Conservation (phyloP, 1,284 basidiomycete genomes). For the Cryptococcus sp. region DNA sequence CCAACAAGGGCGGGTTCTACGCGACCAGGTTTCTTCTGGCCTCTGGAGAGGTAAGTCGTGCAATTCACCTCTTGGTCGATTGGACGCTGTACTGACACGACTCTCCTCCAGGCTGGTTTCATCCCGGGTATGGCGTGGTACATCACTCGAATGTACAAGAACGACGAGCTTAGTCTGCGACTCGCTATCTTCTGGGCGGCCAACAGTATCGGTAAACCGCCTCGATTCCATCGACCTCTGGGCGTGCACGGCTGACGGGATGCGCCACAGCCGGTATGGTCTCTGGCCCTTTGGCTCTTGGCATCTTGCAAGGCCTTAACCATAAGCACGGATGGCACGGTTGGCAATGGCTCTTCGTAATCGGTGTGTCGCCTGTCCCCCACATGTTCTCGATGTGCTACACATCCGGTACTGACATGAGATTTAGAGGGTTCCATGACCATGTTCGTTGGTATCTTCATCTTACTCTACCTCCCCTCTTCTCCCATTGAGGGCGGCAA, state of each 20-base stretch:
- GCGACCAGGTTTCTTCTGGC: constrained; percentile 19
- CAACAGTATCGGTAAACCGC: constrained; percentile 14
- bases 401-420: constrained; percentile 1
- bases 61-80: not conserved
- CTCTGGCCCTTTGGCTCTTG: constrained; percentile 21
- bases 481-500: constrained; percentile 16
- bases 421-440: constrained; percentile 19
- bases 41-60: constrained; percentile 16
- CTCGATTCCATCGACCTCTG: not conserved
- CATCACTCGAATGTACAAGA: constrained; percentile 21
- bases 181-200: constrained; percentile 23
- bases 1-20: constrained; percentile 14
- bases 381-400: not conserved
- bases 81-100: not conserved
- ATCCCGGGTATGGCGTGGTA: constrained; percentile 28
- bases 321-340: constrained; percentile 15
- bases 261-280: constrained; percentile 17
- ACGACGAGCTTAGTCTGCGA: constrained; percentile 16
- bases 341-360: constrained; percentile 22
- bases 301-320: constrained; percentile 17
- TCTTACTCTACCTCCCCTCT: constrained; percentile 17
- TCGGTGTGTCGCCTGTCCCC: constrained; percentile 5
- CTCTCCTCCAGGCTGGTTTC: constrained; percentile 16
- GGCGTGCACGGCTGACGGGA: not conserved
- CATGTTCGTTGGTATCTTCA: constrained; percentile 16